Evolutionary conservation across 192 early-diverging fungal genomes (phyloP).

Genomic region (Neocallimastix lanati): DNA sequence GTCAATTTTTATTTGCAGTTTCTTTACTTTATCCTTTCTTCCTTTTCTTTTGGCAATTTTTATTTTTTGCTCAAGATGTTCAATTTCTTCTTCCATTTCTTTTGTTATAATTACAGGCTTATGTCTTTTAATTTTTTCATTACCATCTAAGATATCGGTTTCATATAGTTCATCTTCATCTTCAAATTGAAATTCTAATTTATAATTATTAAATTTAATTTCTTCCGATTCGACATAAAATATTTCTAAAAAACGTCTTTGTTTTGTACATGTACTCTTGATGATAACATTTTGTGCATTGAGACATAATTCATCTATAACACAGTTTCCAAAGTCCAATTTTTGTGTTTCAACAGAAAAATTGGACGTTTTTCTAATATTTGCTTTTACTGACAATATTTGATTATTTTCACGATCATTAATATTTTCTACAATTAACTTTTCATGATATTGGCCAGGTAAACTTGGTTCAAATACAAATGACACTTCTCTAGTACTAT

Average conservation of each 20-base stretch:
- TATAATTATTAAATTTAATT: constrained; percentile 31
- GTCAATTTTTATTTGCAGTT: constrained; percentile 22
- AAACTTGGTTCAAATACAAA: constrained; percentile 85
- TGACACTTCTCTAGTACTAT: constrained; percentile 76
- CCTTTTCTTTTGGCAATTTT: constrained; percentile 90
- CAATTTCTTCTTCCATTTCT: constrained; percentile 86
- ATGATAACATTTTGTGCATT: constrained; percentile 46
- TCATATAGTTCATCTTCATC: constrained; percentile 15
- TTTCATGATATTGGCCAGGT: constrained; percentile 72
- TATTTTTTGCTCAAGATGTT: constrained; percentile 87
- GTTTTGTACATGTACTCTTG: constrained; percentile 60
- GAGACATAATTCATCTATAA: constrained; percentile 26
- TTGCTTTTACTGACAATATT: constrained; percentile 67
- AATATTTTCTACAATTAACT: constrained; percentile 72
- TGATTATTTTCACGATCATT: constrained; percentile 67
- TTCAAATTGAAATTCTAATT: constrained; percentile 41
- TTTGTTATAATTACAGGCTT: constrained; percentile 20
- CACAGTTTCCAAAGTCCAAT: constrained; percentile 60
- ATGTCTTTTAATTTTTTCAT: constrained; percentile 10
- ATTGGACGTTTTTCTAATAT: constrained; percentile 67
- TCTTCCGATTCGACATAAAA: constrained; percentile 46
- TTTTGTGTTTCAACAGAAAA: constrained; percentile 58
- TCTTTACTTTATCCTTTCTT: constrained; percentile 66
- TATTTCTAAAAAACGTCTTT: constrained; percentile 60
- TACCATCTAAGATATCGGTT: constrained; percentile 2